Evolutionary conservation across 306 rosid species (phyloP).

Genomic region (Vigna radiata): DNA sequence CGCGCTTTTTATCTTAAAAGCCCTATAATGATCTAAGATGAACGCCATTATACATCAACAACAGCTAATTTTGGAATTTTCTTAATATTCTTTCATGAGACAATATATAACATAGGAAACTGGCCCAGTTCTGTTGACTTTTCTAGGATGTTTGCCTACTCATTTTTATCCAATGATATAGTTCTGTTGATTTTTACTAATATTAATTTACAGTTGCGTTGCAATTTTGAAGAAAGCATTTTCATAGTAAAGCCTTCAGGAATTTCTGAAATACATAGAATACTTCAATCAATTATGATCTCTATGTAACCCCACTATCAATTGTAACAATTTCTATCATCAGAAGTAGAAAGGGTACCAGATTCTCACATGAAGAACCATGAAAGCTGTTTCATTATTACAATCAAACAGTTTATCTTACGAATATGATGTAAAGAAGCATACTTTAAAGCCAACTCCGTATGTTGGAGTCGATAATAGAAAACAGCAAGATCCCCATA

Average conservation of each 20-base stretch:
- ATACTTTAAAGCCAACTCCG: conserved; percentile 96
- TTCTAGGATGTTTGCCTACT: conserved; percentile 6
- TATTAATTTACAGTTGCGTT: conserved; percentile 20
- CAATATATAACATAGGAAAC: neutral
- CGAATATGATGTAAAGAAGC: conserved; percentile 45
- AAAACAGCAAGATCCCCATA: conserved; percentile 99
- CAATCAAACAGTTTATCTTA: conserved; percentile 5
- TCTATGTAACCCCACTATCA: conserved; percentile 2
- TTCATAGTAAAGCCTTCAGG: conserved; percentile 25
- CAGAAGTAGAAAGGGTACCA: conserved; percentile 26
- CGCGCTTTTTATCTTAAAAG: neutral
- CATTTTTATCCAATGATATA: neutral
- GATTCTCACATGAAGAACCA: conserved; percentile 33
- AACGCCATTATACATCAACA: neutral
- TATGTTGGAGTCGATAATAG: conserved; percentile 98
- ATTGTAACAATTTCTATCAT: conserved; percentile 15
- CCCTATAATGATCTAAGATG: conserved; percentile 17
- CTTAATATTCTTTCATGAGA: conserved; percentile 5
- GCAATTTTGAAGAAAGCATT: conserved; percentile 16
- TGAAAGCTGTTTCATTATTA: conserved; percentile 16
- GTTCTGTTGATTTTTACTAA: conserved; percentile 1
- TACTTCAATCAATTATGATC: conserved; percentile 5
- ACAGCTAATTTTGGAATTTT: neutral
- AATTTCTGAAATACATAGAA: conserved; percentile 13
- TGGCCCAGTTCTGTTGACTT: conserved; percentile 1